Conservation (phyloP, 768 basidiomycete species). For the Hygrocybe punicea region DNA sequence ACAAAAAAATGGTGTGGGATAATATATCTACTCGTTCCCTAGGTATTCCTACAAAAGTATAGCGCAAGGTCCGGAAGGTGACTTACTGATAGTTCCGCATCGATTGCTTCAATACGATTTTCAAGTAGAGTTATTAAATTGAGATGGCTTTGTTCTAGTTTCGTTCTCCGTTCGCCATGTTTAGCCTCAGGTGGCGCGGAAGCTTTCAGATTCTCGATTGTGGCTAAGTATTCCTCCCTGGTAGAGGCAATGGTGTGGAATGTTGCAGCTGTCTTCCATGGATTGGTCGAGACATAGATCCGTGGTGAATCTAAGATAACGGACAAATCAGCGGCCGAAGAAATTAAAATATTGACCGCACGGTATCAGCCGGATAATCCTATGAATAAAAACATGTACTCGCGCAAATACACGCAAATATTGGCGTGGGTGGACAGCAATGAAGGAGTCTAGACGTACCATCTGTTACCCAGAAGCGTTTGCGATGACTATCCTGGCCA, state of each 20-base stretch:
- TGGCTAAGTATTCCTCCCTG: slow-evolving; percentile 64
- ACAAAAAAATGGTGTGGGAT: no score
- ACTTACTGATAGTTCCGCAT: slow-evolving; percentile 70
- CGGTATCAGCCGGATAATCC: slow-evolving; percentile 41
- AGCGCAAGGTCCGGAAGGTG: slow-evolving; percentile 9
- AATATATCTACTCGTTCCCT: background rate
- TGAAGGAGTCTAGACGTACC: slow-evolving; percentile 62
- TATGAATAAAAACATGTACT: slow-evolving; percentile 43
- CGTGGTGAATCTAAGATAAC: slow-evolving; percentile 71
- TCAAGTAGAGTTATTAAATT: slow-evolving; percentile 61
- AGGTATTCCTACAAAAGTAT: background rate
- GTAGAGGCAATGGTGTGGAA: slow-evolving; percentile 71
- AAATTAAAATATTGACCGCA: slow-evolving; percentile 14
- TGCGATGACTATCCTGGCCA: slow-evolving; percentile 72
- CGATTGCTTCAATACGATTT: slow-evolving; percentile 60
- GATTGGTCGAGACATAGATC: slow-evolving; percentile 80
- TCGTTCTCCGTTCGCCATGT: slow-evolving; percentile 48
- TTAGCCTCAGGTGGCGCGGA: slow-evolving; percentile 44
- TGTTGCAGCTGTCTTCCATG: slow-evolving; percentile 82
- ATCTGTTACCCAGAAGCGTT: slow-evolving; percentile 84
- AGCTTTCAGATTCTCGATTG: slow-evolving; percentile 59
- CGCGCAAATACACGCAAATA: slow-evolving; percentile 77
- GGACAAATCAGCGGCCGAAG: slow-evolving; percentile 11
- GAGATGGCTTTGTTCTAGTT: slow-evolving; percentile 59
- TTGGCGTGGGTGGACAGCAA: slow-evolving; percentile 28